Evolutionary conservation across 1,139 yeast species (phyloP).

Genomic region (Yarrowia galli): DNA sequence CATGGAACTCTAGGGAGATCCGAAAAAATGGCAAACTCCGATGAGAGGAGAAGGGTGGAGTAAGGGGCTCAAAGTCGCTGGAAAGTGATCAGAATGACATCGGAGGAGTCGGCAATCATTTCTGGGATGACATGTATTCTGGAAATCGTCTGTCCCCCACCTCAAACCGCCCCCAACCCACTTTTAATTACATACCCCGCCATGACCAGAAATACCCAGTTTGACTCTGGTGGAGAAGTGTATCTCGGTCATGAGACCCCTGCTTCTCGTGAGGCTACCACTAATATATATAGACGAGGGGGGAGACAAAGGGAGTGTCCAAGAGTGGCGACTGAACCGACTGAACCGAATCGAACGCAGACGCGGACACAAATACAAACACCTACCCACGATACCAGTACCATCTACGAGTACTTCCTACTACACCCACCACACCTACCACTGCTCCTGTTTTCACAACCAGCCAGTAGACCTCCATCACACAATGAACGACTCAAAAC

Average conservation of each 20-base stretch:
- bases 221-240: neutral
- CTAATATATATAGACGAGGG: constrained; percentile 4
- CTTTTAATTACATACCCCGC: no score
- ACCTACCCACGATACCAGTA: no score
- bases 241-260: constrained; percentile 27
- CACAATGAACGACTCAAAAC: constrained; percentile 14
- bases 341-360: no score
- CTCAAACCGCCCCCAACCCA: no score
- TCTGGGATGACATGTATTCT: no score
- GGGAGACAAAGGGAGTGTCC: neutral
- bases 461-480: no score
- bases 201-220: no score
- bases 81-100: neutral
- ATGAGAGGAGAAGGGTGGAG: neutral
- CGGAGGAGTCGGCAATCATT: neutral
- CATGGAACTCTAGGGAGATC: neutral
- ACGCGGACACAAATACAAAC: no score
- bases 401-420: neutral
- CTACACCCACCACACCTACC: no score
- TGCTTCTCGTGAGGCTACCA: neutral
- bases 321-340: neutral
- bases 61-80: neutral
- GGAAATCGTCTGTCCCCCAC: neutral
- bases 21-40: constrained; percentile 2
- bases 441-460: no score